Evolutionary conservation across 805 yeast genomes (phyloP).

Genomic region (Candida michaelii): DNA sequence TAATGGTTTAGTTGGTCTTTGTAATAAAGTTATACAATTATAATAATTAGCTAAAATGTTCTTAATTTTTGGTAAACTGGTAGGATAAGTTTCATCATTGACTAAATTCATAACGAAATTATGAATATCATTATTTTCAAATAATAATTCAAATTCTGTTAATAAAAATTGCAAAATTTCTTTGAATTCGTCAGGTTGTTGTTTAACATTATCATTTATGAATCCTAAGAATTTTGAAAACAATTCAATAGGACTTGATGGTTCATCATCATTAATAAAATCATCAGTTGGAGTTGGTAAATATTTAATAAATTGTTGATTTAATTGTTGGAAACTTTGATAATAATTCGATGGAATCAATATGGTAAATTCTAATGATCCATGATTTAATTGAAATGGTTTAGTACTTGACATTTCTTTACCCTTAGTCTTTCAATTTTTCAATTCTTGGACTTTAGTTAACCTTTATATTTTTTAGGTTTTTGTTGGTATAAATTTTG

Average conservation of each 20-base stretch:
- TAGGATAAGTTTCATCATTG: constrained; percentile 49
- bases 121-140: constrained; percentile 74
- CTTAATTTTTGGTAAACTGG: constrained; percentile 70
- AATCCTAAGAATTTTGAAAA: constrained; percentile 82
- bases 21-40: constrained; percentile 26
- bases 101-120: constrained; percentile 76
- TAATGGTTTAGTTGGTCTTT: constrained; percentile 43
- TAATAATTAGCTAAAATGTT: constrained; percentile 78
- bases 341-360: constrained; percentile 81
- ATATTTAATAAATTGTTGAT: constrained; percentile 77
- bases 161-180: constrained; percentile 71
- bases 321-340: constrained; percentile 80
- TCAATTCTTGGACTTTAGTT: not conserved
- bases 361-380: constrained; percentile 83
- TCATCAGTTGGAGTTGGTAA: constrained; percentile 83
- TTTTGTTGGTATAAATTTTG: constrained; percentile 8
- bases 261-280: constrained; percentile 83
- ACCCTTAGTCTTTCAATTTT: not conserved
- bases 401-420: constrained; percentile 7
- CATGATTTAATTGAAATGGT: constrained; percentile 82
- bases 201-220: constrained; percentile 24
- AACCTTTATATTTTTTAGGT: constrained; percentile 6
- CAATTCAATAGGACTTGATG: constrained; percentile 81
- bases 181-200: constrained; percentile 44
- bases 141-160: constrained; percentile 81